Base-by-base conservation (phyloP, 495 filamentous ascomycete genomes). In the Penicillium riverlandense region DNA sequence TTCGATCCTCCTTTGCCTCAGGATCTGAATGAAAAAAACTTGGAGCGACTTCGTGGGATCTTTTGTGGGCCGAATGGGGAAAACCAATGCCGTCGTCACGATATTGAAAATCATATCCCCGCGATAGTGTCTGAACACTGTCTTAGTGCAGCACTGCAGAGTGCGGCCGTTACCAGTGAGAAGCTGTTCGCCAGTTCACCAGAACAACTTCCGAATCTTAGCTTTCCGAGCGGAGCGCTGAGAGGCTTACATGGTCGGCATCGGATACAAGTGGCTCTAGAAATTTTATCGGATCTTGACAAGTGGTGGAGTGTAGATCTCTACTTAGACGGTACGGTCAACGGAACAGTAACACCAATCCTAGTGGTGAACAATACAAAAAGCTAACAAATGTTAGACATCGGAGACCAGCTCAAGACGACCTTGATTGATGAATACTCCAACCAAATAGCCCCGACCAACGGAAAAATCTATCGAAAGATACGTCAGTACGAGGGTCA, bases 381-480 rank as follows among this genome's bases (percentile, higher is more conserved):
- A n/a, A n/a, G n/a, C n/a, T n/a, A n/a, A n/a, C n/a, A n/a, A n/a
- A n/a, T n/a, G n/a, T n/a, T 27, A 60, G 57, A 58, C 41, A 47
- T 57, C 41, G 55, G 47, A 33, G 15, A 11, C 11, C 45, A 55
- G 33, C 38, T 65, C 13, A 33, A 40, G 35, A 57, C 38, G 8
- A 22, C 29, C 16, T 52, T 66, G 1, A 39, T 54, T 15, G 53
- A 65, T 39, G 51, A 65, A 42, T 65, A 61, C 38, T 42, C 50
- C 14, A 62, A 63, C 41, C 48, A 64, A 43, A 38, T 48, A 35
- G 37, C 44, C 28, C 60, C 48, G 6, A 44, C 27, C 27, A 54
- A 62, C 51, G 47, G 58, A 28, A 53, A 65, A 35, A 50, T 67
- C 35, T 67, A 63, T 38, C 43, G 55, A 35, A 59, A 63, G 39